Base-by-base conservation (phyloP, 768 basidiomycete species). In the Suillus subaureus region DNA sequence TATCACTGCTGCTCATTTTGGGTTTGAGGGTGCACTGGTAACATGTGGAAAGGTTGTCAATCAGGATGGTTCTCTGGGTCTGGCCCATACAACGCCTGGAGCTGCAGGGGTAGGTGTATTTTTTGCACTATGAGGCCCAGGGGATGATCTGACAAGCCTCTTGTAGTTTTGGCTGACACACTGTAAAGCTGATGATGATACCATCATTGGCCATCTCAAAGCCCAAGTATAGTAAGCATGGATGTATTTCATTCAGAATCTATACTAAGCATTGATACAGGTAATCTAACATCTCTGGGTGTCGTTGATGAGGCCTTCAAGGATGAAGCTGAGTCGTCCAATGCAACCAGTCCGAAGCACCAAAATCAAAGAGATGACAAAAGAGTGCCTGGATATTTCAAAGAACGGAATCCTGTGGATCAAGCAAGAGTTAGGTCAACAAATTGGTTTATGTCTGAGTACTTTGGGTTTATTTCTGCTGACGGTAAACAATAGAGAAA, bases 181-280 rank as follows among this genome's bases (percentile, higher is more conserved):
- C 4, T 68, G 67, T n/a, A 26, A 42, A 51, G 60, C 64, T 1
- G 26, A 61, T 45, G 51, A 61, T 2, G 9, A 62, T 51, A 43
- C 43, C 2, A 66, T 68, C 16, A 62, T 68, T 16, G 60, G 54
- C 5, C 60, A 65, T 33, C 45, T 68, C 31, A 68, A 66, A 52
- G 61, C 64, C 15, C 67, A 66, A 15, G 31, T 68, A 21, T 68
- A 62, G 67, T 68, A 63, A 60, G 67, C 23, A 23, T 23, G n/a
- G 47, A 23, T 62, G 4, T 37, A 47, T 28, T 63, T 16, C 1
- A 26, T 49, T 49, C 47, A 7, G 47, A 7, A 26, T 49, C 23
- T 23, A 49, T 49, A 2, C 47, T 49, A 13, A 49, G 23, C 2
- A 0, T 49, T 26, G 47, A 49, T 49, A 49, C 23, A 23, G 26